phyloP scores from a whole-genome alignment of 106 monocot species.

The Allium cepa region DNA sequence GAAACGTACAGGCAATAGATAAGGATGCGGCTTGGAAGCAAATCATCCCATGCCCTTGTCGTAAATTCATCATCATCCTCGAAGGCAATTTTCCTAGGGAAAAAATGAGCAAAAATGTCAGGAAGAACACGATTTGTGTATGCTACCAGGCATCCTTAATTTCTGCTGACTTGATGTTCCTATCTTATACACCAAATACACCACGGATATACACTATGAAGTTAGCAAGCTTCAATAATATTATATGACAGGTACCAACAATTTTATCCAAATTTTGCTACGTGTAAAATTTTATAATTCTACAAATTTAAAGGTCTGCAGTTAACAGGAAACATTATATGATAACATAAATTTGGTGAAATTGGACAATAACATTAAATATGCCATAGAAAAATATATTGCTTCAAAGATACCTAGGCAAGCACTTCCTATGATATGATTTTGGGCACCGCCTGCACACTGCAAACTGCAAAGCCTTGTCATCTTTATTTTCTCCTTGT shows the following conservation, averaged over 20 bases:
- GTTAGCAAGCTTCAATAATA: too few relatives aligned
- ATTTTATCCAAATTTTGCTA: too few relatives aligned
- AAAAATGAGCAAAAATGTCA: not conserved
- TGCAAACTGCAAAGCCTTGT: slow-evolving; percentile 60
- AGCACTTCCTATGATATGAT: slow-evolving; percentile 82
- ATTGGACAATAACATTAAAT: too few relatives aligned
- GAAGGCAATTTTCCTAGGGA: slow-evolving; percentile 47
- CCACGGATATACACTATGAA: too few relatives aligned
- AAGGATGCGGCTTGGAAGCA: slow-evolving; percentile 63
- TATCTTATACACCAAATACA: too few relatives aligned
- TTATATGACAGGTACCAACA: too few relatives aligned
- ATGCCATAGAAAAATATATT: not conserved
- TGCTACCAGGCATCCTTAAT: not conserved
- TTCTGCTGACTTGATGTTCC: too few relatives aligned
- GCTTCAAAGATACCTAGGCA: slow-evolving; percentile 53
- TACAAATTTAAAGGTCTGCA: too few relatives aligned
- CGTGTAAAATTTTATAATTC: too few relatives aligned
- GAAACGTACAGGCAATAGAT: slow-evolving; percentile 69
- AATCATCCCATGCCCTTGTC: slow-evolving; percentile 67
- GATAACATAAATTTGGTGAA: too few relatives aligned
- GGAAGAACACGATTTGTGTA: not conserved
- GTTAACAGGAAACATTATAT: too few relatives aligned
- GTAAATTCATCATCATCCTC: slow-evolving; percentile 29
- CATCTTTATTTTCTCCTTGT: slow-evolving; percentile 53
- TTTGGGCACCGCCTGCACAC: slow-evolving; percentile 81